Base-by-base conservation (phyloP, 352 stramenopile species). In the Phytophthora boehmeriae region DNA sequence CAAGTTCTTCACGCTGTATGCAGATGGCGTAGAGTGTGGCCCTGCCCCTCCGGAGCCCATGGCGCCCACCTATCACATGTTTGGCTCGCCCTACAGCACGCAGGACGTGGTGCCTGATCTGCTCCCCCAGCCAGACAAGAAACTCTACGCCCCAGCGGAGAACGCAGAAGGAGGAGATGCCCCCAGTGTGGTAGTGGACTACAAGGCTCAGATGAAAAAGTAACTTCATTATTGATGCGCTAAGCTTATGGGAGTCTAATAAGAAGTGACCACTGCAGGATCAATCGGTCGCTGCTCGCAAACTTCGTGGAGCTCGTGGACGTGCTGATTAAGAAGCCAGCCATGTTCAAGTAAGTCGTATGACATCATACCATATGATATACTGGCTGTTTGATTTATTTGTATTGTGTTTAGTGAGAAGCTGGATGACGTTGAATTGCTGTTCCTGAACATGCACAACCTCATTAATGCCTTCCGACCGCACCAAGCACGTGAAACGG, bases 361-460 rank as follows among this genome's bases (percentile, higher is more conserved):
- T 11, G 5, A 4, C 19, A 20, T 3, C 4, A 45, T 11, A 6
- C n/a, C 8, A 25, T 19, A 25, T 25, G 25, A 19, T 53, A 35
- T 61, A 27, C 14, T 64, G 30, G 53, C 14, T 38, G 25, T 28
- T 38, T 36, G 20, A 27, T 30, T 38, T 2, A n/a, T 41, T 14
- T 48, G 20, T 43, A 14, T 52, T 39, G 17, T 57, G 14, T 5
- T 11, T 38, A 95, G 86, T 65, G 80, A 86, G 45, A 95, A 95
- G 68, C 72, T 95, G 49, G 74, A 91, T 66, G 87, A 95, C 50
- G 63, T 95, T 17, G 87, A 95, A 70, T 76, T 89, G 59, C 77
- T 95, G 23, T 93, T 95, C 55, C 72, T 95, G 51, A 95, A 95
- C 69, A 88, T 95, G 84, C 87, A 95, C 80, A 95, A 95, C 67